These are phyloP conservation scores for Ramaria rubella DNA, from an alignment of 768 basidiomycete genomes.

Conservation along the genomic window DNA sequence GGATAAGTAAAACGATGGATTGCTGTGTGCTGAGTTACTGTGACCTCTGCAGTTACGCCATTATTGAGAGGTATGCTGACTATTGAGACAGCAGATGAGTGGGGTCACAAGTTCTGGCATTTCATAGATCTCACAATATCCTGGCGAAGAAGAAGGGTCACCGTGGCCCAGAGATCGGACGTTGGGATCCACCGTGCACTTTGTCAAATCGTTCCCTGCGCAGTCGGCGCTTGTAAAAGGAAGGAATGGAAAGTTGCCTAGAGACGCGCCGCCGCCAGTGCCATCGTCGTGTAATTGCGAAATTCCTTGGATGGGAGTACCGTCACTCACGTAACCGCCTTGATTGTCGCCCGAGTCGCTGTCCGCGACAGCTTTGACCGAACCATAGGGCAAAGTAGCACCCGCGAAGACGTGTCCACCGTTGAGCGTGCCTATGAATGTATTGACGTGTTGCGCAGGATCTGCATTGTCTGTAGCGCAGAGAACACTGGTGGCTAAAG, in stretches of 20 bases:
- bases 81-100: background rate
- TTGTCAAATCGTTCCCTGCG: conserved; percentile 2
- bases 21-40: conserved; percentile 14
- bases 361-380: conserved; percentile 12
- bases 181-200: conserved; percentile 3
- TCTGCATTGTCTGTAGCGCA: background rate
- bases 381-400: conserved; percentile 12
- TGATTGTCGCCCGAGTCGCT: conserved; percentile 13
- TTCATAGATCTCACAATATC: conserved; percentile 36
- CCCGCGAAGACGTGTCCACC: conserved; percentile 16
- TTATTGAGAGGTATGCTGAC: conserved; percentile 12
- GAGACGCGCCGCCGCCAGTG: conserved; percentile 13
- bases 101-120: background rate
- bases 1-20: conserved; percentile 13
- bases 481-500: background rate
- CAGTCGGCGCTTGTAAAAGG: conserved; percentile 3
- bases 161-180: conserved; percentile 1
- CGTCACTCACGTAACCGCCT: conserved; percentile 15
- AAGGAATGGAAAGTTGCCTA: conserved; percentile 11
- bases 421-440: conserved; percentile 15
- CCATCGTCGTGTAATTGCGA: conserved; percentile 16
- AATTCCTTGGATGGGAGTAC: conserved; percentile 11
- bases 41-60: conserved; percentile 13
- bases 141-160: conserved; percentile 39
- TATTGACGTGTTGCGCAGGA: conserved; percentile 10